phyloP scores from a whole-genome alignment of 805 yeast genomes.

The Suhomyces canberraensis region DNA sequence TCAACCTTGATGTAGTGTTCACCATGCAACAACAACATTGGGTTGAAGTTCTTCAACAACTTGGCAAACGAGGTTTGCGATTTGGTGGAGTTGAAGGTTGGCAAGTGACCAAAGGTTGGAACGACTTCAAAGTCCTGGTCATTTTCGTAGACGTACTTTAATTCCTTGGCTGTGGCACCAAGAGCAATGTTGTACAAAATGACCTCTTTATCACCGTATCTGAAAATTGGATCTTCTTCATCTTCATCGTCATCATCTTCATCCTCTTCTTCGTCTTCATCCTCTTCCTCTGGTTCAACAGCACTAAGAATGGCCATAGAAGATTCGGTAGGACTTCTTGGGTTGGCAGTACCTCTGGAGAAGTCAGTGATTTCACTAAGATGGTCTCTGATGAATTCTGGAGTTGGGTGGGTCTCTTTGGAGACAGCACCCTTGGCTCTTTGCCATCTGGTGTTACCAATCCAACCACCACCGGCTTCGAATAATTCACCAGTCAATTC shows the following conservation, averaged over 20 bases:
- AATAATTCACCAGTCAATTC: slow-evolving; percentile 74
- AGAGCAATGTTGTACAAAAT: slow-evolving; percentile 85
- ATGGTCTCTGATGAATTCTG: slow-evolving; percentile 69
- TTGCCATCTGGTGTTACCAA: slow-evolving; percentile 93
- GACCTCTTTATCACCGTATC: slow-evolving; percentile 64
- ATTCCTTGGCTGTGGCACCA: slow-evolving; percentile 77
- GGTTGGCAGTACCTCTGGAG: slow-evolving; percentile 47
- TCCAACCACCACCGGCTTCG: slow-evolving; percentile 97
- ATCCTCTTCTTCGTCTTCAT: slow-evolving; percentile 41
- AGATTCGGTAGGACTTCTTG: slow-evolving; percentile 68
- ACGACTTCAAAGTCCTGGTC: slow-evolving; percentile 74
- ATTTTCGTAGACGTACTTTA: slow-evolving; percentile 77
- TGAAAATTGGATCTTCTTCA: slow-evolving; percentile 46
- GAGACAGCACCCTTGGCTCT: slow-evolving; percentile 81
- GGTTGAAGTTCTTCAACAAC: slow-evolving; percentile 78
- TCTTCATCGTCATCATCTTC: slow-evolving; percentile 36
- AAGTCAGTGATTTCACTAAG: slow-evolving; percentile 70
- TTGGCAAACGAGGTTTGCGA: slow-evolving; percentile 56
- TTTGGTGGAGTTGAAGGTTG: slow-evolving; percentile 65
- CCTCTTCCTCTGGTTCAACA: slow-evolving; percentile 49
- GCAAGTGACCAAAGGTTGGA: slow-evolving; percentile 89
- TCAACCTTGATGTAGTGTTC: slow-evolving; percentile 84
- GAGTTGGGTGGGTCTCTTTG: slow-evolving; percentile 48
- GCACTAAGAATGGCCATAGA: slow-evolving; percentile 73
- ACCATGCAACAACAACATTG: slow-evolving; percentile 87